A percentile compares a stretch with the other conserved stretches of the same genome.
These are phyloP conservation scores for Podila epicladia DNA, from an alignment of 192 early-diverging fungal genomes.

Conservation along the genomic window DNA sequence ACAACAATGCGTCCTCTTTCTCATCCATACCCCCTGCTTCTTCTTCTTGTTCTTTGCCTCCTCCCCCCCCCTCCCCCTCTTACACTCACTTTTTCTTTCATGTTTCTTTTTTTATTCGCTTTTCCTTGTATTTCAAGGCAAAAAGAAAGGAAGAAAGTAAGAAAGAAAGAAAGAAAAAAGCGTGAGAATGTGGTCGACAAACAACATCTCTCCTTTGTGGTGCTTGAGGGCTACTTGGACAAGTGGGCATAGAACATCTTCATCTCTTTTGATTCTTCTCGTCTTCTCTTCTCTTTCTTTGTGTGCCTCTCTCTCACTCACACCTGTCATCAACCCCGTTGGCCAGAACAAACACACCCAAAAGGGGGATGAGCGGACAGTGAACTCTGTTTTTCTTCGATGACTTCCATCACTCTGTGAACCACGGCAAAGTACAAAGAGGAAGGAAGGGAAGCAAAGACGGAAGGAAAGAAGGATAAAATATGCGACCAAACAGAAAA, in stretches of 20 bases:
- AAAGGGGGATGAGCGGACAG: not conserved
- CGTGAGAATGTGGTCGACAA: not conserved
- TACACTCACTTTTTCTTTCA: not conserved
- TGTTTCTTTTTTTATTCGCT: not conserved
- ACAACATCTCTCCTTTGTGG: not conserved
- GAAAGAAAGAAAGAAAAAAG: not conserved
- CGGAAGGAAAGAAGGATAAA: too few relatives aligned
- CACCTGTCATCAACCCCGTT: too few relatives aligned
- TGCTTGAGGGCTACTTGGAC: not conserved
- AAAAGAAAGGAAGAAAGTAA: not conserved
- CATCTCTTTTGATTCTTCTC: too few relatives aligned
- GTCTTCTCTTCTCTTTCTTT: too few relatives aligned
- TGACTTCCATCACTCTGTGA: not conserved
- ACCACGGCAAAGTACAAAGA: too few relatives aligned
- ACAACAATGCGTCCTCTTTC: not conserved
- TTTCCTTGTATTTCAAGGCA: not conserved
- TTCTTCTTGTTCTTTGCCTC: not conserved
- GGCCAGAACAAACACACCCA: not conserved
- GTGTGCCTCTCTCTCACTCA: too few relatives aligned
- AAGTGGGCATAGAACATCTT: not conserved
- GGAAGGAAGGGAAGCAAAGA: too few relatives aligned
- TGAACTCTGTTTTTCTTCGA: constrained; percentile 6
- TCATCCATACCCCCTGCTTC: not conserved
- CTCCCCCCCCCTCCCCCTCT: not conserved
- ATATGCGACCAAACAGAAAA: too few relatives aligned